Evolutionary conservation across 192 early-diverging fungal species (phyloP).

Genomic region (Podila horticola): DNA sequence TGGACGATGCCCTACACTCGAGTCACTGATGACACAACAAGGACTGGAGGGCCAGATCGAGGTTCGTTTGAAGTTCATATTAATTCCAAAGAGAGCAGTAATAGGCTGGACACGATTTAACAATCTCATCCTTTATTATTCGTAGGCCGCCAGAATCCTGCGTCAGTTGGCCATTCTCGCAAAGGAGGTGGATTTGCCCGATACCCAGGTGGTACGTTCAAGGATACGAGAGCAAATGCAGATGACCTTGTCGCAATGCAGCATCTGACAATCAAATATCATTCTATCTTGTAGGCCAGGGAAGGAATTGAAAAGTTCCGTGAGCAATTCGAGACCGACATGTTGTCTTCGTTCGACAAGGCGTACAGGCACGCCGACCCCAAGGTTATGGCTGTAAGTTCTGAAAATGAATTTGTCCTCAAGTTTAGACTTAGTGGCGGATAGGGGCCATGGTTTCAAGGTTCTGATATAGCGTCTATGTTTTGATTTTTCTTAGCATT

Average conservation of each 20-base stretch:
- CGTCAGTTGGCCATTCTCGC: conserved; percentile 86
- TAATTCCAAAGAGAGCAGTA: neutral
- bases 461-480: neutral
- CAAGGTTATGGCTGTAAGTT: conserved; percentile 77
- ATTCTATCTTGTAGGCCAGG: conserved; percentile 66
- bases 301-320: conserved; percentile 92
- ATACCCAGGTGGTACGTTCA: conserved; percentile 66
- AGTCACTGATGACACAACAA: conserved; percentile 73
- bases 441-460: conserved; percentile 1
- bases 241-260: too few relatives aligned
- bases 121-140: neutral
- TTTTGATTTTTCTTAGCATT: conserved; percentile 63
- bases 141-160: conserved; percentile 84
- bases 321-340: conserved; percentile 90
- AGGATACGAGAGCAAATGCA: too few relatives aligned
- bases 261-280: neutral
- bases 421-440: conserved; percentile 7
- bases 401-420: neutral
- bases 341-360: conserved; percentile 88
- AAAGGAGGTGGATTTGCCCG: conserved; percentile 81
- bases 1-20: conserved; percentile 77
- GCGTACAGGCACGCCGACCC: conserved; percentile 83
- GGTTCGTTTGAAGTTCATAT: conserved; percentile 34
- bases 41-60: conserved; percentile 89
- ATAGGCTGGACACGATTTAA: neutral